A percentile compares a stretch with the other conserved stretches of the same genome.
Conservation (phyloP, 2,329 filamentous ascomycete species). For the Ascochyta clinopodiicola region DNA sequence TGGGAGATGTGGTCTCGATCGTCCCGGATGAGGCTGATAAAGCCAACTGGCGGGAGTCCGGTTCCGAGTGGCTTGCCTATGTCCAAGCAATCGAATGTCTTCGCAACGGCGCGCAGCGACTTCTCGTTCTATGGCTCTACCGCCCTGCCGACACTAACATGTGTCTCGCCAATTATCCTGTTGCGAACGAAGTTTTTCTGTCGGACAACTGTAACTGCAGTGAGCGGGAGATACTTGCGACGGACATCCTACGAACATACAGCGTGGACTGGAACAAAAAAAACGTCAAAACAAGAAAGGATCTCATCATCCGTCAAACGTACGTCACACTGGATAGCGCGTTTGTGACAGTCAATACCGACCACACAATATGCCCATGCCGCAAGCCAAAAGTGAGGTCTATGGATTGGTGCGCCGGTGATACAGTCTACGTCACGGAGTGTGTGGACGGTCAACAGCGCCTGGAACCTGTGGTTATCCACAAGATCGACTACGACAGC, state of each 20-base stretch:
- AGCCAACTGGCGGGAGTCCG: constrained; percentile 61
- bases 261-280: constrained; percentile 64
- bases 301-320: constrained; percentile 73
- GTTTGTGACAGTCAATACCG: constrained; percentile 65
- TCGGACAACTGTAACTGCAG: constrained; percentile 77
- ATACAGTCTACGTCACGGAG: constrained; percentile 56
- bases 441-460: constrained; percentile 32
- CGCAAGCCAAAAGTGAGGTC: constrained; percentile 20
- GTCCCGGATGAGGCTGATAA: constrained; percentile 56
- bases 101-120: constrained; percentile 48
- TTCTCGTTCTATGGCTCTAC: constrained; percentile 79
- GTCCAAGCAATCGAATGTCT: constrained; percentile 60
- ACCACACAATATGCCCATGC: constrained; percentile 64
- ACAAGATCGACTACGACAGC: constrained; percentile 44
- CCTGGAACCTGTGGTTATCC: constrained; percentile 69
- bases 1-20: constrained; percentile 60
- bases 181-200: constrained; percentile 75
- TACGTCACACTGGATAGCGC: constrained; percentile 67
- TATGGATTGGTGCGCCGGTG: constrained; percentile 1
- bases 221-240: constrained; percentile 57
- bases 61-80: constrained; percentile 71
- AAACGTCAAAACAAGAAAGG: constrained; percentile 50
- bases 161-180: constrained; percentile 70
- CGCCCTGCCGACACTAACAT: constrained; percentile 74
- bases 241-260: constrained; percentile 65